Base-by-base conservation (phyloP, 371 early-diverging fungal genomes). In the Amoeboaphelidium occidentale region DNA sequence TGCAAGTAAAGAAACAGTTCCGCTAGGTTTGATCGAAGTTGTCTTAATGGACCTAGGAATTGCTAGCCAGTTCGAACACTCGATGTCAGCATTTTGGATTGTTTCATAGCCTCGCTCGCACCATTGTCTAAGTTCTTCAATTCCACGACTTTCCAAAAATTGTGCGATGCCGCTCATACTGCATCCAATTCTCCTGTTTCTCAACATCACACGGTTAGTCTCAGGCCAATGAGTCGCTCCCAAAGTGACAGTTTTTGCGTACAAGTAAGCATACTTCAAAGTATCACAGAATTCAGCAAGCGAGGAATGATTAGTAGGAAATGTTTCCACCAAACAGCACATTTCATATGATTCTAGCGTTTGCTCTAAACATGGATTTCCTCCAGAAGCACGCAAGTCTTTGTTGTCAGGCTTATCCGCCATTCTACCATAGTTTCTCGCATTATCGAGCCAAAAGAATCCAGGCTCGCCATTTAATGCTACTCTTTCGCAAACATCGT, bases 361-460 rank as follows among this genome's bases (percentile, higher is more conserved):
- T 44, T 64, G 64, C 53, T 64, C 64, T 17, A 61, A 46, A 32
- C 64, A 64, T 6, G 64, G 64, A n/a, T 64, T 64, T 17, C 63
- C 64, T 20, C 64, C 64, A 25, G 42, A 53, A 13, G 63, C 55
- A 14, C 55, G 53, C 2, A 26, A 2, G 28, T 64, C 64, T n/a
- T 58, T 53, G 25, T 48, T n/a, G 20, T 39, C 55, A 22, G 51
- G 53, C 17, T 27, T 46, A 27, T 55, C 63, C 23, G 24, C 45
- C 63, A 63, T 61, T 42, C 63, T 56, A 6, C 61, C 53, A 27
- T 46, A 64, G n/a, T 10, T 23, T 21, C 53, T 53, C 0, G 64
- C 63, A 45, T 64, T 63, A 26, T 62, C 53, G 51, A 64, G 52
- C 64, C 64, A 64, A 27, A 57, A 56, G 45, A 64, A 58, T 4